Evolutionary conservation across 495 filamentous ascomycete species (phyloP).

Genomic region (Penicillium cinerascens): DNA sequence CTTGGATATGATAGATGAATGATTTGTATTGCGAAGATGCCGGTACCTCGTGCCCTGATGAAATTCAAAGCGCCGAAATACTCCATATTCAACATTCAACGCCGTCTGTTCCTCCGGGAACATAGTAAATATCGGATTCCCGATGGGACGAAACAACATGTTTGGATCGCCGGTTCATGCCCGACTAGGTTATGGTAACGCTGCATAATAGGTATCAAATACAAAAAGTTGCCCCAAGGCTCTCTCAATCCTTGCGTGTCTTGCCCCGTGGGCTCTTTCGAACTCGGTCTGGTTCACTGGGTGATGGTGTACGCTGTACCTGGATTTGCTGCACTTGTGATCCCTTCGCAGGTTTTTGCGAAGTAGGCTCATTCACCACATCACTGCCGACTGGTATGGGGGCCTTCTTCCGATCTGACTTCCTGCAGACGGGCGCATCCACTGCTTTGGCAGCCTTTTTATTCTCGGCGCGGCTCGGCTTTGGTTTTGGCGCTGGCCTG

Average conservation of each 20-base stretch:
- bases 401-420: slow-evolving; percentile 1
- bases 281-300: not conserved
- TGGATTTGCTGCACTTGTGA: slow-evolving; percentile 11
- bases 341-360: not conserved
- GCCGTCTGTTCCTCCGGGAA: not conserved
- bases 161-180: not conserved
- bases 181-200: not conserved
- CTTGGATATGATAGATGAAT: not conserved
- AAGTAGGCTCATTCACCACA: not conserved
- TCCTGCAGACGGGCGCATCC: not conserved
- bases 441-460: not conserved
- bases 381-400: not conserved
- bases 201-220: not conserved
- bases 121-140: not conserved
- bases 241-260: slow-evolving; percentile 4
- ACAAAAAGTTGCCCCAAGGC: not conserved
- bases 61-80: not conserved
- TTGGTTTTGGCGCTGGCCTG: not conserved
- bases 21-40: slow-evolving; percentile 1
- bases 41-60: slow-evolving; percentile 29
- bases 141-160: not conserved
- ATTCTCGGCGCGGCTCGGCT: not conserved
- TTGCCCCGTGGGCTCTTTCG: slow-evolving; percentile 6
- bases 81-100: not conserved
- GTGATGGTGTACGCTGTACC: slow-evolving; percentile 16